A percentile compares a stretch with the other conserved stretches of the same genome.
phyloP scores from a whole-genome alignment of 2,329 filamentous ascomycete genomes.

The Coniochaeta sp. region DNA sequence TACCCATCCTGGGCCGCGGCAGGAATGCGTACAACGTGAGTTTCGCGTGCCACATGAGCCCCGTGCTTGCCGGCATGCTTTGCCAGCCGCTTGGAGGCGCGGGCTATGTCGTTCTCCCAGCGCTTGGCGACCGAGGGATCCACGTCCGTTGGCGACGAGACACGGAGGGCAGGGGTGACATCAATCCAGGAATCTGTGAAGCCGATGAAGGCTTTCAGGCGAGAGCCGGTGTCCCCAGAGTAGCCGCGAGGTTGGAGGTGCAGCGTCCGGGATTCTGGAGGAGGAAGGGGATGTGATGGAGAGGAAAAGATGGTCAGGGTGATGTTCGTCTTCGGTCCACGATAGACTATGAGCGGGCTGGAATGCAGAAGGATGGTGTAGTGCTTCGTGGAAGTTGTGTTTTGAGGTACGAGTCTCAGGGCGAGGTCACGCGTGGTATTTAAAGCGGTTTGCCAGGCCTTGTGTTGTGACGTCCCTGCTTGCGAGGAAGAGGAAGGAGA shows the following conservation, averaged over 20 bases:
- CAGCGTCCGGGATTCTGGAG: constrained; percentile 46
- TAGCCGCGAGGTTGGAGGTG: constrained; percentile 64
- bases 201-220: constrained; percentile 54
- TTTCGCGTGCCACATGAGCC: constrained; percentile 51
- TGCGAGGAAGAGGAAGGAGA: neutral
- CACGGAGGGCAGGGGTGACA: constrained; percentile 51
- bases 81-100: constrained; percentile 51
- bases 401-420: constrained; percentile 55
- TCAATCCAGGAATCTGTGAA: constrained; percentile 56
- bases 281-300: constrained; percentile 38
- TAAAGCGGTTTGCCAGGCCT: constrained; percentile 37
- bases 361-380: constrained; percentile 62
- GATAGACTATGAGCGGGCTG: constrained; percentile 56
- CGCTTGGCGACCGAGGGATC: constrained; percentile 51
- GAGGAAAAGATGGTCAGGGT: constrained; percentile 54
- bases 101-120: constrained; percentile 59
- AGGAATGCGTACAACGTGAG: constrained; percentile 57
- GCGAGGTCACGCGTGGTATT: constrained; percentile 58
- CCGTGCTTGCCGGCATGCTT: constrained; percentile 31
- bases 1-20: constrained; percentile 58
- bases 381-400: constrained; percentile 57
- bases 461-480: neutral
- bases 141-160: constrained; percentile 36
- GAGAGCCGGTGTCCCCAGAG: constrained; percentile 62
- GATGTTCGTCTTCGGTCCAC: constrained; percentile 55